Conservation (phyloP, 1,284 basidiomycete genomes). For the Ceratobasidium theobromae region DNA sequence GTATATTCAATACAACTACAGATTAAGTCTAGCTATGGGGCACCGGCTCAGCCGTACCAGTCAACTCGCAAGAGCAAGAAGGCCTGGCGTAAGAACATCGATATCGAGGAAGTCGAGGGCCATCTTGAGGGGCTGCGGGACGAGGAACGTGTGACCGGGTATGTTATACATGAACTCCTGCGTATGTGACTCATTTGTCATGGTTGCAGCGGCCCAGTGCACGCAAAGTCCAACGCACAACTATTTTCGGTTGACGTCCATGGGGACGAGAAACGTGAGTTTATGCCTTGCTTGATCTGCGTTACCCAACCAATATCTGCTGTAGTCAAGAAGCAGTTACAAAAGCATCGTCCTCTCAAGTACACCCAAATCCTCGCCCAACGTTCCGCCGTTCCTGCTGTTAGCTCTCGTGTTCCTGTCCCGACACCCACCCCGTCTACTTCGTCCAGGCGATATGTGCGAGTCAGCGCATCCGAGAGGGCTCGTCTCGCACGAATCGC, state of each 20-base stretch:
- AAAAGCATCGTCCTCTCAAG: conserved; percentile 59
- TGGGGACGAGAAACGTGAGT: conserved; percentile 74
- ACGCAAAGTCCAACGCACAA: conserved; percentile 66
- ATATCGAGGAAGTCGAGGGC: conserved; percentile 73
- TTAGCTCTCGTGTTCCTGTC: conserved; percentile 53
- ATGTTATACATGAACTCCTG: conserved; percentile 39
- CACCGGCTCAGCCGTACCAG: conserved; percentile 71
- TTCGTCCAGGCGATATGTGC: conserved; percentile 45
- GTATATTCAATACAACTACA: conserved; percentile 21
- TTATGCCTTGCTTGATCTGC: not conserved
- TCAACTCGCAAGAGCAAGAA: conserved; percentile 84
- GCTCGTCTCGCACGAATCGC: conserved; percentile 71
- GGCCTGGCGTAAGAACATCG: conserved; percentile 91
- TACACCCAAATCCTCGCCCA: conserved; percentile 81
- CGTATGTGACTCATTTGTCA: not conserved
- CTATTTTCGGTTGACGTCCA: conserved; percentile 77
- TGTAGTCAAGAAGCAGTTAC: conserved; percentile 41
- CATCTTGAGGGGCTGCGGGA: conserved; percentile 70
- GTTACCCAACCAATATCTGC: not conserved
- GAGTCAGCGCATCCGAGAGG: conserved; percentile 65
- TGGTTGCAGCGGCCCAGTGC: conserved; percentile 53
- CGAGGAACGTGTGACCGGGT: conserved; percentile 81
- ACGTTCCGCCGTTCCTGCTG: conserved; percentile 83
- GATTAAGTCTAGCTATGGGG: conserved; percentile 42
- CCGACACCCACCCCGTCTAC: not conserved